Base-by-base conservation (phyloP, 352 stramenopile genomes). In the Peronospora destructor region DNA sequence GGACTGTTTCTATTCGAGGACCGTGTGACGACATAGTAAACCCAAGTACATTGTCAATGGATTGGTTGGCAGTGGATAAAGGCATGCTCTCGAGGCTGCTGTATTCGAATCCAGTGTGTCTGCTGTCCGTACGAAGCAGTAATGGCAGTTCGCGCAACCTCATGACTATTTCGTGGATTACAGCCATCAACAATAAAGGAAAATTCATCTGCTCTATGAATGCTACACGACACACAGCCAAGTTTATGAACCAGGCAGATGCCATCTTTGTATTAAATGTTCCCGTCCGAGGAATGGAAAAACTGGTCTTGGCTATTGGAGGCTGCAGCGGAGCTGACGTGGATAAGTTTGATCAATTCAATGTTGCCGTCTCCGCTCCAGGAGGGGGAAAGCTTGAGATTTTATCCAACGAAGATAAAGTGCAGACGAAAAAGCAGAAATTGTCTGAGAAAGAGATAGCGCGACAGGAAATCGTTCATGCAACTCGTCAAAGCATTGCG, bases 101-200 rank as follows among this genome's bases (percentile, higher is more conserved):
- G 40, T 93, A 88, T 42, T 59, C 83, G 40, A 93, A 93, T 49
- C 83, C 83, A 6, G 79, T 93, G 38, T 91, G 79, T 44, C 45
- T 93, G 19, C 60, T 93, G 16, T 81, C 72, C 17, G 63, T 77
- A 25, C 25, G 57, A 21, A 59, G 62, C 25, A 46, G 29, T 2
- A 54, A 69, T 39, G 59, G 52, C 11, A 33, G 13, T 12, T 7
- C 34, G 17, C 64, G 57, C 38, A 85, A 56, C 21, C 68, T 90
- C 57, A 94, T 94, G 83, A 85, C 80, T 19, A 85, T 94, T 52
- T 89, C 80, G 17, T 94, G 83, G 83, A 70, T 91, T 39, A 91
- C 83, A n/a, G 64, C 77, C 14, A 83, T 91, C 49, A 91, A 91
- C 69, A 94, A 94, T 64, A 68, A 89, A 71, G 79, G 75, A 40